These are phyloP conservation scores for Piromyces sp. DNA, from an alignment of 192 early-diverging fungal species.

Conservation along the genomic window DNA sequence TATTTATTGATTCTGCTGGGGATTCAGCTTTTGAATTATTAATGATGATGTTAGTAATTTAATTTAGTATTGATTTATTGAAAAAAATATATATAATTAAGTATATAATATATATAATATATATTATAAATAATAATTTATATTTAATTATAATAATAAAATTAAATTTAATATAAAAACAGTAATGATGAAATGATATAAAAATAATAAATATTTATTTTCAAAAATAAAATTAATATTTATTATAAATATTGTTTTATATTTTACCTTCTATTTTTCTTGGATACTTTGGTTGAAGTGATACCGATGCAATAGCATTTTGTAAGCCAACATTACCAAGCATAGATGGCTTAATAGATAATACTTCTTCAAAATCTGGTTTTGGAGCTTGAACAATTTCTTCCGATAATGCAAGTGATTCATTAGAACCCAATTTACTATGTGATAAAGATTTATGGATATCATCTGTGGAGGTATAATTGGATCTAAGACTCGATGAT, in stretches of 20 bases:
- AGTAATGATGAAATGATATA: not conserved
- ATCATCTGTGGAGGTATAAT: not conserved
- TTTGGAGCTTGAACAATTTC: not conserved
- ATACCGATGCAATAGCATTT: constrained; percentile 60
- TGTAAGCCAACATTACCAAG: constrained; percentile 89
- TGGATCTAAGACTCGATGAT: not conserved
- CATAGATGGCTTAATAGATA: constrained; percentile 53
- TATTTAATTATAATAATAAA: no score
- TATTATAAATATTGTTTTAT: not conserved
- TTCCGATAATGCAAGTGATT: not conserved
- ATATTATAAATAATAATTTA: no score
- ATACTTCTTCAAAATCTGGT: constrained; percentile 15
- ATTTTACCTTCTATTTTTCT: constrained; percentile 51
- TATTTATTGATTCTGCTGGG: not conserved
- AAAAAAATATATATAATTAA: no score
- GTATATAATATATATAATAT: no score
- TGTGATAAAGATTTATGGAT: not conserved
- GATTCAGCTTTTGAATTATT: not conserved
- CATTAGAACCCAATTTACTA: not conserved
- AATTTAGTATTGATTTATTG: no score
- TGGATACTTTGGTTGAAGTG: constrained; percentile 20
- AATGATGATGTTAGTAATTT: no score
- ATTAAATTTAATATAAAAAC: no score
- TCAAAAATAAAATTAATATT: no score
- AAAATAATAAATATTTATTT: not conserved